phyloP scores from a whole-genome alignment of 805 yeast genomes.

The Ogataea parapolymorpha region DNA sequence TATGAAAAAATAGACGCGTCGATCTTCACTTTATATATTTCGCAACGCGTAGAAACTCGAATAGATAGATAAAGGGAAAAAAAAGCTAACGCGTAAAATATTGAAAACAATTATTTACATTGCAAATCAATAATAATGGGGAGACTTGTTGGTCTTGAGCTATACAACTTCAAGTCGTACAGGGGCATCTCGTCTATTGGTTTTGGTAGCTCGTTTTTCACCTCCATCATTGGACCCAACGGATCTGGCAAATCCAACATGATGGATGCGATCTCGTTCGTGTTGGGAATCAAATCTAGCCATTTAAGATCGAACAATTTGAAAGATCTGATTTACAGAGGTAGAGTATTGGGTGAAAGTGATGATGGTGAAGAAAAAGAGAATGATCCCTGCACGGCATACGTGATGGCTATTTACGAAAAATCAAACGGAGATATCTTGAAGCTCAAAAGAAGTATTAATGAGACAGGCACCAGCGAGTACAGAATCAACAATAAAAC shows the following conservation, averaged over 20 bases:
- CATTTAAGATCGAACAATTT: slow-evolving; percentile 73
- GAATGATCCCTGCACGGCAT: slow-evolving; percentile 51
- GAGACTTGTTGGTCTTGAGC: slow-evolving; percentile 69
- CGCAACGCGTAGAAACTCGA: background rate
- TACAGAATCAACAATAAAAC: slow-evolving; percentile 60
- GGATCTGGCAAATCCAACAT: slow-evolving; percentile 98
- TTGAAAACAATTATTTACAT: background rate
- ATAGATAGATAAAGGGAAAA: slow-evolving; percentile 1
- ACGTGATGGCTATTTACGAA: slow-evolving; percentile 76
- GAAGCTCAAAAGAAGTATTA: slow-evolving; percentile 61
- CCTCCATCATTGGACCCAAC: slow-evolving; percentile 96
- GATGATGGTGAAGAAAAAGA: slow-evolving; percentile 24
- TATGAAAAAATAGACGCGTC: slow-evolving; percentile 1
- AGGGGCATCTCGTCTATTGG: slow-evolving; percentile 72
- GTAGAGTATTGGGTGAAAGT: slow-evolving; percentile 40
- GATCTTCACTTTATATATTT: background rate
- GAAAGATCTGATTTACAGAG: slow-evolving; percentile 79
- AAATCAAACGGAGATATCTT: slow-evolving; percentile 56
- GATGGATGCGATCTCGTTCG: slow-evolving; percentile 92
- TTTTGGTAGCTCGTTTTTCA: slow-evolving; percentile 78
- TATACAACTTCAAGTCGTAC: slow-evolving; percentile 89
- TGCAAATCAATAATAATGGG: slow-evolving; percentile 54
- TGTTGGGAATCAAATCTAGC: slow-evolving; percentile 73
- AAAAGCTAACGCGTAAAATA: slow-evolving; percentile 6
- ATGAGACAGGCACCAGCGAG: slow-evolving; percentile 57